These are phyloP conservation scores for Neurospora sp. DNA, from an alignment of 495 filamentous ascomycete genomes.

Conservation along the genomic window DNA sequence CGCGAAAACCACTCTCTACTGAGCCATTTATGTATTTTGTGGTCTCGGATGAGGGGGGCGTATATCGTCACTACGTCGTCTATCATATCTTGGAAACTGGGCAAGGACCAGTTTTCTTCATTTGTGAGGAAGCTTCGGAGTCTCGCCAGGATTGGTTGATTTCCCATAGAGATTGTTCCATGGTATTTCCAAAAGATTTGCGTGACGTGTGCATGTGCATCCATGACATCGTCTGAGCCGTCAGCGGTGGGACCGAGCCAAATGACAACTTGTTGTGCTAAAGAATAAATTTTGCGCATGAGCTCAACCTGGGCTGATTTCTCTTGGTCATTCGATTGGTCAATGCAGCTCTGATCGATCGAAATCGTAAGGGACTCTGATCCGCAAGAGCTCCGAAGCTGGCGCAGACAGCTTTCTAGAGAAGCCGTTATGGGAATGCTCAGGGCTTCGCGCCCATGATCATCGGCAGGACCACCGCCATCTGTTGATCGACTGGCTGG, in stretches of 20 bases:
- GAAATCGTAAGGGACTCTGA: background rate
- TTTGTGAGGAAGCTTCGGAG: fast-evolving
- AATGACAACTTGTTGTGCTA: background rate
- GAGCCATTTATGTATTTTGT: background rate
- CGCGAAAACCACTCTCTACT: background rate
- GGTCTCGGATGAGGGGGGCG: background rate
- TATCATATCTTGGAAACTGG: background rate
- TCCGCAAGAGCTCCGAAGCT: background rate
- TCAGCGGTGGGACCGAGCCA: slow-evolving; percentile 1
- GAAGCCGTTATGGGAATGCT: background rate
- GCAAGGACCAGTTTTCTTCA: background rate
- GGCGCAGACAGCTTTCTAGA: background rate
- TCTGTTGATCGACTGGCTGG: background rate
- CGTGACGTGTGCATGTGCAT: background rate
- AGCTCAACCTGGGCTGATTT: background rate
- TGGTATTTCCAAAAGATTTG: background rate
- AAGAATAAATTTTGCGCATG: background rate
- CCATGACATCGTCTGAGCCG: slow-evolving; percentile 8
- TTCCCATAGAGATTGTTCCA: background rate
- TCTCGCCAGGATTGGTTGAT: background rate
- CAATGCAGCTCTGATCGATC: background rate
- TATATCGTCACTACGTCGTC: background rate
- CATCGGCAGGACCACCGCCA: background rate
- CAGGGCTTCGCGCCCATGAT: background rate
- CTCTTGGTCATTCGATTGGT: background rate